phyloP scores from a whole-genome alignment of 2,329 filamentous ascomycete species.

The Fusarium aywerte region DNA sequence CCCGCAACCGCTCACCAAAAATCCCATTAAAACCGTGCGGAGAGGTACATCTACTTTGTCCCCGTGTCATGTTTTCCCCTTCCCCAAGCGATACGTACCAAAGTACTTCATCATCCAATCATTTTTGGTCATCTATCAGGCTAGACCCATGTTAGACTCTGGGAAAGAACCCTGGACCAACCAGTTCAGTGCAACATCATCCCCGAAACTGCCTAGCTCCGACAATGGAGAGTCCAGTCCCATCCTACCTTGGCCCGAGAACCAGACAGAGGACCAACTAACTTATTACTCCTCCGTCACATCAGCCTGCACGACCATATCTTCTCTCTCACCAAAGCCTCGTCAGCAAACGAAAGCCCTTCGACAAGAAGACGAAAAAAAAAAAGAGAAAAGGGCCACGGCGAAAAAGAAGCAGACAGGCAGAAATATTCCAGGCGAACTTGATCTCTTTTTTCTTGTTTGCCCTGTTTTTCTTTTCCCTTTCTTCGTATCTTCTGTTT shows the following conservation, averaged over 20 bases:
- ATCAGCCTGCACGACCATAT: conserved; percentile 41
- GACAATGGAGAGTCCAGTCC: conserved; percentile 21
- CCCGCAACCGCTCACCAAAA: not conserved
- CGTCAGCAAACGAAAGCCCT: conserved; percentile 35
- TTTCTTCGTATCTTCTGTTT: not conserved
- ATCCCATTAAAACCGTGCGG: conserved; percentile 14
- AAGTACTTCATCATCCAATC: conserved; percentile 14
- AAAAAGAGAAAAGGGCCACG: not conserved
- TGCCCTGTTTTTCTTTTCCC: not conserved
- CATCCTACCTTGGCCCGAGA: conserved; percentile 26
- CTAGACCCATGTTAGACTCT: conserved; percentile 23
- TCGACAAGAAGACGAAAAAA: not conserved
- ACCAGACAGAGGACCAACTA: conserved; percentile 17
- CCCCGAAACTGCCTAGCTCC: not conserved
- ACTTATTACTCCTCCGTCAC: conserved; percentile 38
- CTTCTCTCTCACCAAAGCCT: conserved; percentile 41
- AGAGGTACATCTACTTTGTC: conserved; percentile 20
- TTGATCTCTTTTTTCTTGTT: not conserved
- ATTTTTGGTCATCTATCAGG: not conserved
- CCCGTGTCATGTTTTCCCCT: conserved; percentile 33
- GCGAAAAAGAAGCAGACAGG: conserved; percentile 9
- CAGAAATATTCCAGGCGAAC: conserved; percentile 6
- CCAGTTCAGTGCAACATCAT: not conserved
- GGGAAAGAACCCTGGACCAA: conserved; percentile 12
- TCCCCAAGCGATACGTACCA: conserved; percentile 15